These are phyloP conservation scores for Pseudomicrostroma phylloplanum DNA, from an alignment of 1,284 basidiomycete genomes.

Conservation along the genomic window DNA sequence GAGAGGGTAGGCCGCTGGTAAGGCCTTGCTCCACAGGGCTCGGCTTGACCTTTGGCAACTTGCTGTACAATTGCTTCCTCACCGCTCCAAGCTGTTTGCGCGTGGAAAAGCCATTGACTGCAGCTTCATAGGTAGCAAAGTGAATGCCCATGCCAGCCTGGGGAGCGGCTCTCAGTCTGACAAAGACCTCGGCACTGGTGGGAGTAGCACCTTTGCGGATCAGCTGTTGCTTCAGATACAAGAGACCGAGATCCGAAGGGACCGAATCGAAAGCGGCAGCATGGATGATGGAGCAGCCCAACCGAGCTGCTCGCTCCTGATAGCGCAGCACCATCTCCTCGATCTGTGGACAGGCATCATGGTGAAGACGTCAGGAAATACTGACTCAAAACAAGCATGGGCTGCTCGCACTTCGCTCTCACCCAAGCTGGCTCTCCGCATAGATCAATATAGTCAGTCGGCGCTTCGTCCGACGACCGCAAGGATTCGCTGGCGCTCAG, in stretches of 20 bases:
- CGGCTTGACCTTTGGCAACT: slow-evolving; percentile 15
- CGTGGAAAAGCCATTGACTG: slow-evolving; percentile 20
- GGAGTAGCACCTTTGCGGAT: slow-evolving; percentile 8
- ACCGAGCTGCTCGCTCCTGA: slow-evolving; percentile 7
- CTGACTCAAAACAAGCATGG: too few species aligned
- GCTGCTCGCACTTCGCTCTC: not conserved
- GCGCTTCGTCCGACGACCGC: not conserved
- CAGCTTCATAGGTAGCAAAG: slow-evolving; percentile 22
- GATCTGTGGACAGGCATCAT: not conserved
- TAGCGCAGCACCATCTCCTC: slow-evolving; percentile 14
- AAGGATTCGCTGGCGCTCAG: slow-evolving; percentile 56
- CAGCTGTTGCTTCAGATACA: slow-evolving; percentile 9
- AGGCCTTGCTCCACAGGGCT: slow-evolving; percentile 11
- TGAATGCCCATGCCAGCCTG: slow-evolving; percentile 11
- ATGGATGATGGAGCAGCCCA: slow-evolving; percentile 11
- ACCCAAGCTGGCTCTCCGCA: slow-evolving; percentile 13
- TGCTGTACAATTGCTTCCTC: slow-evolving; percentile 9
- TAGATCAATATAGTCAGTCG: slow-evolving; percentile 13
- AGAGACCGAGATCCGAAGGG: slow-evolving; percentile 14
- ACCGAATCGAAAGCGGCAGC: slow-evolving; percentile 16
- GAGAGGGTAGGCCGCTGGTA: slow-evolving; percentile 9
- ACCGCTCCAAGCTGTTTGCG: slow-evolving; percentile 12
- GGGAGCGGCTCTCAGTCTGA: slow-evolving; percentile 9
- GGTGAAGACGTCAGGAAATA: not conserved
- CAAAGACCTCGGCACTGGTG: slow-evolving; percentile 17